Percentiles rank a stretch among this genome's conserved stretches.
These are phyloP conservation scores for Syncephalastrum monosporum DNA, from an alignment of 371 early-diverging fungal genomes.

Conservation along the genomic window DNA sequence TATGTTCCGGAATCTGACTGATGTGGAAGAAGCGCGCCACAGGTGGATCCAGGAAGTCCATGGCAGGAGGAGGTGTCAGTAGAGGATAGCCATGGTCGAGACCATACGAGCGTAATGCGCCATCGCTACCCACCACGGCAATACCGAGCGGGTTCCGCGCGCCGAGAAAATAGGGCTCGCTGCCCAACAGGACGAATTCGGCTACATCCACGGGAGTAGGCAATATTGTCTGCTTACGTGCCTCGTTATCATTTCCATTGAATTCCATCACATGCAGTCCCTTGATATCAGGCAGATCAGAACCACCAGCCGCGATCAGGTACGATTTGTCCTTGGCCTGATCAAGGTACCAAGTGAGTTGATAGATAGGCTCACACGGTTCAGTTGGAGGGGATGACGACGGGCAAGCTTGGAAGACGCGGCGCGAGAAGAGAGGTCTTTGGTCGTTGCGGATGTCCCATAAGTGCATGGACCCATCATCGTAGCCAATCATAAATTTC, in stretches of 20 bases:
- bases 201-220: conserved; percentile 43
- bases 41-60: conserved; percentile 45
- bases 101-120: conserved; percentile 27
- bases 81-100: conserved; percentile 36
- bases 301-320: conserved; percentile 51
- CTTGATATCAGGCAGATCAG: conserved; percentile 40
- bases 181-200: conserved; percentile 48
- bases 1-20: conserved; percentile 21
- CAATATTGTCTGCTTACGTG: conserved; percentile 47
- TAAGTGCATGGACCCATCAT: conserved; percentile 53
- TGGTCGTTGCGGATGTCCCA: conserved; percentile 48
- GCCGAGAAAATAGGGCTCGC: conserved; percentile 46
- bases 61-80: conserved; percentile 42
- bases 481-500: conserved; percentile 56
- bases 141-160: conserved; percentile 46
- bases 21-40: conserved; percentile 29
- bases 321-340: conserved; percentile 32
- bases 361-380: conserved; percentile 49
- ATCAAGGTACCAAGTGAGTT: conserved; percentile 50
- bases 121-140: conserved; percentile 37
- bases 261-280: conserved; percentile 49
- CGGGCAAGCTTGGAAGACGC: conserved; percentile 36
- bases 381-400: conserved; percentile 9
- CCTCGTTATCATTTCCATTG: conserved; percentile 33
- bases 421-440: conserved; percentile 42